Evolutionary conservation across 257 asterid species (phyloP).

Genomic region (Marsdenia floribunda): DNA sequence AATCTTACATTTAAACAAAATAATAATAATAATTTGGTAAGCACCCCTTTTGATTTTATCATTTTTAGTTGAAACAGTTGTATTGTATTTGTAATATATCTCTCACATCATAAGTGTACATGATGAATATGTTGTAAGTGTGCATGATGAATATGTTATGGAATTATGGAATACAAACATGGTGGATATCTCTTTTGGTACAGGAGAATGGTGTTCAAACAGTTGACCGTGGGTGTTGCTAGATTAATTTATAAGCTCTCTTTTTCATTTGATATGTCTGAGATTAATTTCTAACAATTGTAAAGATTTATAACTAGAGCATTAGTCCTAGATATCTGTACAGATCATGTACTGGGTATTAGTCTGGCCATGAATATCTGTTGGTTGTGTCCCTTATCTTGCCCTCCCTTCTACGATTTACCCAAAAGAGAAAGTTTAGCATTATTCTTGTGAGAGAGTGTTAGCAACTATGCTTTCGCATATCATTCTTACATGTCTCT

Average conservation of each 20-base stretch:
- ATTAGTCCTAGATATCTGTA: neutral
- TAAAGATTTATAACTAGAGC: neutral
- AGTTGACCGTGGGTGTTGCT: no score
- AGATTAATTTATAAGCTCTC: no score
- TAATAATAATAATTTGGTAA: no score
- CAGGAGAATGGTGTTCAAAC: no score
- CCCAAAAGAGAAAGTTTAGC: neutral
- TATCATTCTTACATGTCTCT: neutral
- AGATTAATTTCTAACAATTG: neutral
- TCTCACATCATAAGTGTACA: no score
- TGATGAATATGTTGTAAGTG: no score
- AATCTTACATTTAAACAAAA: no score
- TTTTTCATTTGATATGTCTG: neutral
- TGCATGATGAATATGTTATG: no score
- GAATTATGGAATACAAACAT: no score
- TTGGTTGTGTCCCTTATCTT: neutral
- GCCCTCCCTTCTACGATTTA: neutral
- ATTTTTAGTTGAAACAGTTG: no score
- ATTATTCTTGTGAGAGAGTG: no score
- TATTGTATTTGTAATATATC: neutral
- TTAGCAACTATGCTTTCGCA: neutral
- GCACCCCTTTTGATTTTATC: constrained; percentile 1
- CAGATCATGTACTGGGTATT: neutral
- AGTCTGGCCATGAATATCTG: neutral
- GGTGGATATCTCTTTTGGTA: no score